Conservation (phyloP, 345 rosid species). For the Garcia nutans region DNA sequence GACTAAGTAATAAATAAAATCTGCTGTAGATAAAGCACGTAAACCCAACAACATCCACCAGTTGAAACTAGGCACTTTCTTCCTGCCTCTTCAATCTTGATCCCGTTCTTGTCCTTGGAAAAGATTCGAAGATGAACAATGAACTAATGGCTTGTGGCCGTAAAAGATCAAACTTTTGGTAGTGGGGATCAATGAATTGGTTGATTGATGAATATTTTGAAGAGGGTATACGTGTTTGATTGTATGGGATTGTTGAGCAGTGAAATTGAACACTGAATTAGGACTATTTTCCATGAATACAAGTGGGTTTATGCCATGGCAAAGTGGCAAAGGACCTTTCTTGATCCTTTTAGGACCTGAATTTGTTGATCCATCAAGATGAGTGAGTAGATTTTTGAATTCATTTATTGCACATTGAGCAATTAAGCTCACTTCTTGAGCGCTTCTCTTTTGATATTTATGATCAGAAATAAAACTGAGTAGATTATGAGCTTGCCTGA, state of each 20-base stretch:
- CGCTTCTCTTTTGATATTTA: slow-evolving; percentile 27
- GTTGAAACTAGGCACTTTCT: slow-evolving; percentile 27
- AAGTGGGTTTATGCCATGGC: slow-evolving; percentile 22
- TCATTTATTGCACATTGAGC: slow-evolving; percentile 27
- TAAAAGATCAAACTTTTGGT: not conserved
- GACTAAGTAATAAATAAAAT: no score
- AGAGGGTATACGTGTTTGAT: slow-evolving; percentile 14
- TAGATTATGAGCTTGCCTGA: slow-evolving; percentile 26
- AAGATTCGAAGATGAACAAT: slow-evolving; percentile 17
- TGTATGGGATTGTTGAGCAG: not conserved
- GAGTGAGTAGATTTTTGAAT: slow-evolving; percentile 26
- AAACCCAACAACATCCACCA: no score
- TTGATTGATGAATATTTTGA: slow-evolving; percentile 16
- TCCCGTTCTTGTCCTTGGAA: slow-evolving; percentile 11
- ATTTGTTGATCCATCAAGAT: slow-evolving; percentile 29
- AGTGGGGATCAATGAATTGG: slow-evolving; percentile 5
- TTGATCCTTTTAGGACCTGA: slow-evolving; percentile 31
- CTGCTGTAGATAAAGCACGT: no score
- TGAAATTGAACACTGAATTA: not conserved
- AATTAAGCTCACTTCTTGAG: slow-evolving; percentile 29
- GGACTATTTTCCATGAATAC: slow-evolving; percentile 29
- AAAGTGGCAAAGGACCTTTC: slow-evolving; percentile 33
- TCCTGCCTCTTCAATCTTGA: slow-evolving; percentile 13
- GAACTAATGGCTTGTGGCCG: not conserved
- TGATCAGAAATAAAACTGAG: slow-evolving; percentile 29